Evolutionary conservation across 352 stramenopile species (phyloP).

Genomic region (Globisporangium barbulae): DNA sequence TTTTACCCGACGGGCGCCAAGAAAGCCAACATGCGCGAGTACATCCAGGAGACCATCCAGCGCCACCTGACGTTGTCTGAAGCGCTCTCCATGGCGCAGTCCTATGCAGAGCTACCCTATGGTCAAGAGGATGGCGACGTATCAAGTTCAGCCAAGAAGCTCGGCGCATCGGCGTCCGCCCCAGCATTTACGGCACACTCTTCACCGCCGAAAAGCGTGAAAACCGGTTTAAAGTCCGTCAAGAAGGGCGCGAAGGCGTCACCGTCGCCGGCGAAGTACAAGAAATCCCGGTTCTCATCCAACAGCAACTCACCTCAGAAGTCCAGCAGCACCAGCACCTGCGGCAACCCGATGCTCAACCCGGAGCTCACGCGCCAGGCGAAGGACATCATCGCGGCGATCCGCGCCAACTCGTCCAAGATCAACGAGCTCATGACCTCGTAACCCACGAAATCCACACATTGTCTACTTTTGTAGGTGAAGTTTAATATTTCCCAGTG

Average conservation of each 20-base stretch:
- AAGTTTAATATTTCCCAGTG: background rate
- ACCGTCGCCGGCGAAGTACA: conserved; percentile 15
- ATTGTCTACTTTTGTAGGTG: background rate
- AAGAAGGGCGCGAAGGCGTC: conserved; percentile 18
- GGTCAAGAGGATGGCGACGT: background rate
- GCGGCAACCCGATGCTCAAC: conserved; percentile 35
- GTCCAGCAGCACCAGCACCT: background rate
- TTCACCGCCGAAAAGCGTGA: background rate
- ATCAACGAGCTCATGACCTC: conserved; percentile 61
- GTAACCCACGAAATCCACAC: background rate
- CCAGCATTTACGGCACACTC: conserved; percentile 13
- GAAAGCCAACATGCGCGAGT: conserved; percentile 68
- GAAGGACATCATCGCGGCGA: conserved; percentile 50
- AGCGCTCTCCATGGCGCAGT: background rate
- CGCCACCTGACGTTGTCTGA: conserved; percentile 24
- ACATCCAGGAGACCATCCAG: conserved; percentile 59
- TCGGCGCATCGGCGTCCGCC: conserved; percentile 21
- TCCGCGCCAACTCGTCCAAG: conserved; percentile 70
- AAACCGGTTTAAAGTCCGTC: background rate
- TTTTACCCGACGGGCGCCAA: conserved; percentile 74
- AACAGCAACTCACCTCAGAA: conserved; percentile 6
- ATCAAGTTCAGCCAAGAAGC: background rate
- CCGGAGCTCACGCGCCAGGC: conserved; percentile 52
- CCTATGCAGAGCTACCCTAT: conserved; percentile 8
- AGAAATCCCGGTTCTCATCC: conserved; percentile 1